phyloP scores from a whole-genome alignment of 352 stramenopile genomes.

The Peronospora destructor region DNA sequence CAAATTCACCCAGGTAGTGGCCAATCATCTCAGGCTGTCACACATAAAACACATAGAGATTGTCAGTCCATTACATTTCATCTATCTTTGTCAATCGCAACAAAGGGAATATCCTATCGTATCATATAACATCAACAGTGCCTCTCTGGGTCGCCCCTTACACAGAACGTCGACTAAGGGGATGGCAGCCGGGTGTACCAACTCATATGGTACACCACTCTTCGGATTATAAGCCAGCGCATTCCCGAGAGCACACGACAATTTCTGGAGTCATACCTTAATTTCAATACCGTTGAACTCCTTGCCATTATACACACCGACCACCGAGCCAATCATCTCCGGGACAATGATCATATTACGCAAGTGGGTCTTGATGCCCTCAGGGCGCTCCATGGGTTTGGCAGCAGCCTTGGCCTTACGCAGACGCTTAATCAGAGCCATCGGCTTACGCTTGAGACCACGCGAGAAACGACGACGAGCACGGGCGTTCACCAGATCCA shows the following conservation, averaged over 20 bases:
- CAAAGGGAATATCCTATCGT: background rate
- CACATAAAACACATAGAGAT: conserved; percentile 1
- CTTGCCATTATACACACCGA: conserved; percentile 99
- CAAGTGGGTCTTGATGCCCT: conserved; percentile 99
- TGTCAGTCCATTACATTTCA: conserved; percentile 20
- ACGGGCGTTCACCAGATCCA: conserved; percentile 95
- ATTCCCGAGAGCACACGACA: conserved; percentile 72
- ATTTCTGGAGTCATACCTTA: conserved; percentile 90
- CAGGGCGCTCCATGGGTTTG: conserved; percentile 94
- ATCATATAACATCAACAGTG: conserved; percentile 16
- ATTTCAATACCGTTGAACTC: conserved; percentile 99
- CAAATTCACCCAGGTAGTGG: conserved; percentile 99
- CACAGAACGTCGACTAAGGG: conserved; percentile 82
- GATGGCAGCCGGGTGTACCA: conserved; percentile 43
- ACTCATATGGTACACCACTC: conserved; percentile 28
- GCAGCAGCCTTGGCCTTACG: conserved; percentile 98
- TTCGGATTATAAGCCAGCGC: conserved; percentile 65
- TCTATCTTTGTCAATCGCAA: background rate
- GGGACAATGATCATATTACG: conserved; percentile 99
- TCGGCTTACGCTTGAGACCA: conserved; percentile 98
- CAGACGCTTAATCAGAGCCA: conserved; percentile 99
- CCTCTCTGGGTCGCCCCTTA: conserved; percentile 85
- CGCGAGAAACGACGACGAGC: conserved; percentile 97
- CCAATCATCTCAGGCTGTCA: conserved; percentile 97
- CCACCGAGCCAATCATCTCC: conserved; percentile 99